These are phyloP conservation scores for Colletotrichum musae DNA, from an alignment of 2,329 filamentous ascomycete species.

Conservation along the genomic window DNA sequence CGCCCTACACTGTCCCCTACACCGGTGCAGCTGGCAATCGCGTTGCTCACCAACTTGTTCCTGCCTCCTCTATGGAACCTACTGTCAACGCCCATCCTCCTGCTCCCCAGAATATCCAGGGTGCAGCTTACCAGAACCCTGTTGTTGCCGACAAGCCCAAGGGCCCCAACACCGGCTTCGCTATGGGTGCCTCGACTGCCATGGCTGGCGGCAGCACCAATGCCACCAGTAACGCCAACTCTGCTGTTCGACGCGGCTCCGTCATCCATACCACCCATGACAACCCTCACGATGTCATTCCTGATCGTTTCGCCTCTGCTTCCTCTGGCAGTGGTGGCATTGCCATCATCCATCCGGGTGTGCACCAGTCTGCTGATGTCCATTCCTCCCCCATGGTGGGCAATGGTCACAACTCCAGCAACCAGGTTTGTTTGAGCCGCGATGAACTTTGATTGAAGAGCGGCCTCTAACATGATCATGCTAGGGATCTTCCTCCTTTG, in stretches of 20 bases:
- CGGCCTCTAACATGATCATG: neutral
- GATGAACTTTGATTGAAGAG: neutral
- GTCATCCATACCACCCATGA: neutral
- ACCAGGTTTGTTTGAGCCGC: neutral
- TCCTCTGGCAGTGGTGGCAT: constrained; percentile 13
- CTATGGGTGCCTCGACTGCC: constrained; percentile 8
- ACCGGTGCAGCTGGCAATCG: constrained; percentile 45
- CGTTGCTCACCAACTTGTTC: constrained; percentile 38
- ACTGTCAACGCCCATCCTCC: neutral
- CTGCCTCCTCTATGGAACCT: constrained; percentile 12
- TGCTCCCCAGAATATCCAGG: constrained; percentile 2
- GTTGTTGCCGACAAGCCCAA: neutral
- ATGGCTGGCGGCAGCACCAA: neutral
- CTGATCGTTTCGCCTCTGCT: constrained; percentile 28
- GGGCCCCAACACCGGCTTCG: constrained; percentile 1
- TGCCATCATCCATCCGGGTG: constrained; percentile 2
- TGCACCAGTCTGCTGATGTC: neutral
- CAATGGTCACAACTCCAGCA: neutral
- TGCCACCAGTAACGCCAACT: neutral
- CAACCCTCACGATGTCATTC: constrained; percentile 14
- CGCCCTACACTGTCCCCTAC: constrained; percentile 48
- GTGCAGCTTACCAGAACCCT: constrained; percentile 2
- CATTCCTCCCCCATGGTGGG: constrained; percentile 2
- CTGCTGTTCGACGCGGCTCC: constrained; percentile 4
- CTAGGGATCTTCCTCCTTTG: neutral